phyloP scores from a whole-genome alignment of 2,329 filamentous ascomycete species.

The Arthrocladium fulminans region DNA sequence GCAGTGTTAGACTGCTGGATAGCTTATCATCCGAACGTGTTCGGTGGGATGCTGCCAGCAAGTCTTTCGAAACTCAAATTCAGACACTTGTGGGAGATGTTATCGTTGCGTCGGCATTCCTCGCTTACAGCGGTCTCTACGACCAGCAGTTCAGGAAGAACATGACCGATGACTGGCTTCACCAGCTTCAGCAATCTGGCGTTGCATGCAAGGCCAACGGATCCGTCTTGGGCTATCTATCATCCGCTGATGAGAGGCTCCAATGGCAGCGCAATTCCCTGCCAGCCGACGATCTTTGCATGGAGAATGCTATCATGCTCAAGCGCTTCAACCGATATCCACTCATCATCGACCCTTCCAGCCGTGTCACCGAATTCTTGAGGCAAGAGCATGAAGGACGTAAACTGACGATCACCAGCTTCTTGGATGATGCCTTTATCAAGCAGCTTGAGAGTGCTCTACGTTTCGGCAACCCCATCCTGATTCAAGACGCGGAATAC shows the following conservation, averaged over 20 bases:
- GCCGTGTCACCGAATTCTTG: conserved; percentile 86
- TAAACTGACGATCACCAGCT: conserved; percentile 91
- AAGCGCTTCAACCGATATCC: conserved; percentile 98
- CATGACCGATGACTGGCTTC: conserved; percentile 96
- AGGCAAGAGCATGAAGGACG: conserved; percentile 91
- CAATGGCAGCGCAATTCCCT: conserved; percentile 91
- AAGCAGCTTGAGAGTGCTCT: conserved; percentile 96
- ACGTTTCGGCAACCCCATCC: conserved; percentile 94
- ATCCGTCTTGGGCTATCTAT: conserved; percentile 90
- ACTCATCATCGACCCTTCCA: conserved; percentile 95
- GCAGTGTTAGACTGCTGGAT: conserved; percentile 87
- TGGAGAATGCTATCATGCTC: conserved; percentile 94
- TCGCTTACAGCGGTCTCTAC: conserved; percentile 93
- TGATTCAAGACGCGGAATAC: conserved; percentile 97
- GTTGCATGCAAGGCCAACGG: conserved; percentile 90
- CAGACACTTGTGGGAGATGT: conserved; percentile 93
- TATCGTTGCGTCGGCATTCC: conserved; percentile 88
- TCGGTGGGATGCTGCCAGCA: conserved; percentile 95
- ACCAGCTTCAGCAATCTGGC: conserved; percentile 86
- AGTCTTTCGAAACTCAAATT: conserved; percentile 96
- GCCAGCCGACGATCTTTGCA: conserved; percentile 94
- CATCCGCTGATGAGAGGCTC: conserved; percentile 87
- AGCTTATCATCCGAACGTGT: conserved; percentile 87
- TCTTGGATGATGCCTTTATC: conserved; percentile 94
- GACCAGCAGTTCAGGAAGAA: conserved; percentile 96